phyloP scores from a whole-genome alignment of 495 filamentous ascomycete genomes.

The Aspergillus ostianus region DNA sequence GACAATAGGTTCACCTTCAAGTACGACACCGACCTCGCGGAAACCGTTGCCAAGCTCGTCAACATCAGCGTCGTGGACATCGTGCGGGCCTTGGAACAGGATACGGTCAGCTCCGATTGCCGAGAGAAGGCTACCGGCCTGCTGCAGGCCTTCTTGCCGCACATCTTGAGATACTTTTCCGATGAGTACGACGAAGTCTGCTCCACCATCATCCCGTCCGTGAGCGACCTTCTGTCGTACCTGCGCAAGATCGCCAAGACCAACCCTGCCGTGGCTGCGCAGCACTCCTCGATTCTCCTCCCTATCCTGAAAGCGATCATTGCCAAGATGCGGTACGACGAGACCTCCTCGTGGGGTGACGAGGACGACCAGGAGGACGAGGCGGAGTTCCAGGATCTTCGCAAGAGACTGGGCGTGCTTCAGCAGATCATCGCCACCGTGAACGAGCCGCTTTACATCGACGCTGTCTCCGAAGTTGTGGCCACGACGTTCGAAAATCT shows the following conservation, averaged over 20 bases:
- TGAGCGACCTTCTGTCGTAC: conserved; percentile 85
- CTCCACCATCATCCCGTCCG: conserved; percentile 85
- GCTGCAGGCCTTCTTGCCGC: conserved; percentile 76
- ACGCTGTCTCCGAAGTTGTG: conserved; percentile 80
- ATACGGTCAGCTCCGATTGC: conserved; percentile 52
- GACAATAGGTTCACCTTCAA: conserved; percentile 73
- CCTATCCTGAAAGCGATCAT: conserved; percentile 89
- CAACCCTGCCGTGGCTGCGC: conserved; percentile 57
- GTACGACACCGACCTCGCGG: conserved; percentile 93
- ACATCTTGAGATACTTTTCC: conserved; percentile 87
- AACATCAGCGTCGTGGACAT: conserved; percentile 86
- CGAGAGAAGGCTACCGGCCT: conserved; percentile 67
- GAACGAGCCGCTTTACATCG: conserved; percentile 80
- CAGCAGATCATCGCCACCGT: conserved; percentile 88
- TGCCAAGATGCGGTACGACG: conserved; percentile 93
- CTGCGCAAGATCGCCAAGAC: conserved; percentile 72
- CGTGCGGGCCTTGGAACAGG: conserved; percentile 68
- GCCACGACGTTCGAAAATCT: conserved; percentile 76
- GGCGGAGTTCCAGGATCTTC: conserved; percentile 94
- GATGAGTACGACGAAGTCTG: conserved; percentile 98
- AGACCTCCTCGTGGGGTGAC: conserved; percentile 88
- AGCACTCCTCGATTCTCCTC: conserved; percentile 74
- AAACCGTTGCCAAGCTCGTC: conserved; percentile 92
- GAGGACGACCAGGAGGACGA: conserved; percentile 96
- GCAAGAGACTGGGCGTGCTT: conserved; percentile 80